A percentile compares a stretch with the other conserved stretches of the same genome.
Evolutionary conservation across 345 rosid species (phyloP).

Genomic region (Diplotaxis tenuifolia): DNA sequence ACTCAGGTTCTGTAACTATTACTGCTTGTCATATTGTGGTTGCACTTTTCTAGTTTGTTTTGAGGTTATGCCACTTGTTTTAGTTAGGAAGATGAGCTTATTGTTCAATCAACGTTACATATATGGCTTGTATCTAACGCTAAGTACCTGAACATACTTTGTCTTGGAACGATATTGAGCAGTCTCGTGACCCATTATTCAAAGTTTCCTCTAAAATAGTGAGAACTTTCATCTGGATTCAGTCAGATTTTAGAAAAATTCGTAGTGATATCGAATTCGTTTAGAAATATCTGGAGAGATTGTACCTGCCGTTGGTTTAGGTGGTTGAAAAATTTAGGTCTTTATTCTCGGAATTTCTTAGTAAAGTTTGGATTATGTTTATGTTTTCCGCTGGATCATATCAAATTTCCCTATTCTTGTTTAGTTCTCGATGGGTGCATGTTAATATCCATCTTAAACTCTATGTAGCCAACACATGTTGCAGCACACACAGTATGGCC

Average conservation of each 20-base stretch:
- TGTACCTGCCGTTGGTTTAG: neutral
- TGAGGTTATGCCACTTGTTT: neutral
- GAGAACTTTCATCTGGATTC: neutral
- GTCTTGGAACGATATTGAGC: neutral
- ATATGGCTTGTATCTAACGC: neutral
- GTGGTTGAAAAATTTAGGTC: neutral
- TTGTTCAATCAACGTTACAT: neutral
- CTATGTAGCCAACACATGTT: conserved; percentile 81
- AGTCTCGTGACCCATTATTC: neutral
- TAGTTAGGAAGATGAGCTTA: neutral
- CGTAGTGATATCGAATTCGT: neutral
- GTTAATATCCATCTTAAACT: conserved; percentile 37
- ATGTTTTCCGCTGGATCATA: neutral
- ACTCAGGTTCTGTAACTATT: neutral
- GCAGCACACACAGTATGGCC: conserved; percentile 99
- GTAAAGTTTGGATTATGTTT: neutral
- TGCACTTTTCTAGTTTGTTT: neutral
- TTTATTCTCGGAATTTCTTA: neutral
- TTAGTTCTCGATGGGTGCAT: conserved; percentile 23
- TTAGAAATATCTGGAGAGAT: neutral
- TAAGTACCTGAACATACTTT: neutral
- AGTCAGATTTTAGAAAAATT: neutral
- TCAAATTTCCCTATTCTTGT: neutral
- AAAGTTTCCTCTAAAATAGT: neutral
- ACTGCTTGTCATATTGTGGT: neutral